Conservation (phyloP, 176 grass and related monocot genomes). For the barley (Hordeum vulgare) region DNA sequence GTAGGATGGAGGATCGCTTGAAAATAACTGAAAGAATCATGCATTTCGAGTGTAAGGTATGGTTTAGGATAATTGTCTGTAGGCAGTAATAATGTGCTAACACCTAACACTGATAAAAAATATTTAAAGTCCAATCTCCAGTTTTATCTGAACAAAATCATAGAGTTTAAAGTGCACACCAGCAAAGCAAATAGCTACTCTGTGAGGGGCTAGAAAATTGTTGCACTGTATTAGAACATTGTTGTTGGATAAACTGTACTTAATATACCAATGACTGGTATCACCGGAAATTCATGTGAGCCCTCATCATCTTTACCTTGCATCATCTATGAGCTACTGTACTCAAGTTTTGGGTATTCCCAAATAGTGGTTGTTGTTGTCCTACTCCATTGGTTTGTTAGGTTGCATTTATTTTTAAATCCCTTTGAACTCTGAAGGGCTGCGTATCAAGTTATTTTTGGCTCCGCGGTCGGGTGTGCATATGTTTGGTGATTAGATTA, state of each 20-base stretch:
- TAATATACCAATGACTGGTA: neutral
- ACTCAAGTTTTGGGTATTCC: neutral
- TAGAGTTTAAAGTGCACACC: neutral
- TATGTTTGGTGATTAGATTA: too few relatives aligned
- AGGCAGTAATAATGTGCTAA: neutral
- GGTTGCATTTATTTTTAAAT: neutral
- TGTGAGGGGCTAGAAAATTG: neutral
- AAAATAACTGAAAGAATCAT: neutral
- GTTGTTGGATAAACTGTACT: neutral
- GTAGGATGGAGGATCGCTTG: neutral
- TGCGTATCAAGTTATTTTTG: neutral
- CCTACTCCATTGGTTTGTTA: neutral
- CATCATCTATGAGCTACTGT: neutral
- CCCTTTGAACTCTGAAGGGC: neutral
- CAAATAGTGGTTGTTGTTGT: neutral
- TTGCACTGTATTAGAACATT: neutral
- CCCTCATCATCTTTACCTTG: conserved; percentile 2
- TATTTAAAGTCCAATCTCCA: neutral
- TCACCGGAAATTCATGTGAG: neutral
- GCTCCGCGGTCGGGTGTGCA: too few relatives aligned
- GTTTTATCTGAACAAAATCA: neutral
- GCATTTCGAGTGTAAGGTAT: neutral
- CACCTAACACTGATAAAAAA: neutral
- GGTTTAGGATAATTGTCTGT: neutral
- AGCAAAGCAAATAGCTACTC: neutral